Evolutionary conservation across 78 protist species (phyloP).

Genomic region (Monocercomonoides exilis): DNA sequence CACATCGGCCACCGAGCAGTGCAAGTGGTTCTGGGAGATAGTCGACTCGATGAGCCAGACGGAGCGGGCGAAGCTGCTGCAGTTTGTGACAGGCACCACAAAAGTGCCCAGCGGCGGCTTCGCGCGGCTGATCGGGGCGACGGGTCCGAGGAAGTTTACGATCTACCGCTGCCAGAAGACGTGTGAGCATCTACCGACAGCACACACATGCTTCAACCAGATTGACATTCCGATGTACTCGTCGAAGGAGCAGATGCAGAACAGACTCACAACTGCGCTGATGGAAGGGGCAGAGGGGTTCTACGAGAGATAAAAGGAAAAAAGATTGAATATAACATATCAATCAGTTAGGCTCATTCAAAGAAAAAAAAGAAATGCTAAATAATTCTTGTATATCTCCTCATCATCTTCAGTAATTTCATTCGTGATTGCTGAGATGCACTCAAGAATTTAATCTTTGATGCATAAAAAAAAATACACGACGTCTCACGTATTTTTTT

Average conservation of each 20-base stretch:
- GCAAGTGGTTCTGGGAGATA: conserved; percentile 7
- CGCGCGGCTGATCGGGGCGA: neutral
- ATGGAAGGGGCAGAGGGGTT: neutral
- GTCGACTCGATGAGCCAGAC: conserved; percentile 1
- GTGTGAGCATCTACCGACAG: neutral
- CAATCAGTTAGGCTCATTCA: too few relatives aligned
- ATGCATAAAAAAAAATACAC: too few relatives aligned
- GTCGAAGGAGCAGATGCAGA: neutral
- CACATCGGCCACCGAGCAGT: neutral
- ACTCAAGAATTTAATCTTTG: too few relatives aligned
- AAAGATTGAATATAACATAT: too few relatives aligned
- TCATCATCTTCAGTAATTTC: too few relatives aligned
- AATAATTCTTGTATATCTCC: too few relatives aligned
- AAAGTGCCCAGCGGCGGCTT: conserved; percentile 14
- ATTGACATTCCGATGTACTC: neutral
- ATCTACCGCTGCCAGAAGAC: neutral
- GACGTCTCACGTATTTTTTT: too few relatives aligned
- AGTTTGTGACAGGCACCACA: conserved; percentile 25
- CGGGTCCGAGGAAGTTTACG: neutral
- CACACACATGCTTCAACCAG: conserved; percentile 21
- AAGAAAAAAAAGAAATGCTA: too few relatives aligned
- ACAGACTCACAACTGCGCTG: neutral
- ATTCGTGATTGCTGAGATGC: too few relatives aligned
- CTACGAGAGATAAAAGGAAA: neutral
- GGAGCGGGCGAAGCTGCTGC: conserved; percentile 14